Evolutionary conservation across 441 rosid genomes (phyloP), one percentile per base, ranked within the genome.

Genomic region (Isatis lusitanica): DNA sequence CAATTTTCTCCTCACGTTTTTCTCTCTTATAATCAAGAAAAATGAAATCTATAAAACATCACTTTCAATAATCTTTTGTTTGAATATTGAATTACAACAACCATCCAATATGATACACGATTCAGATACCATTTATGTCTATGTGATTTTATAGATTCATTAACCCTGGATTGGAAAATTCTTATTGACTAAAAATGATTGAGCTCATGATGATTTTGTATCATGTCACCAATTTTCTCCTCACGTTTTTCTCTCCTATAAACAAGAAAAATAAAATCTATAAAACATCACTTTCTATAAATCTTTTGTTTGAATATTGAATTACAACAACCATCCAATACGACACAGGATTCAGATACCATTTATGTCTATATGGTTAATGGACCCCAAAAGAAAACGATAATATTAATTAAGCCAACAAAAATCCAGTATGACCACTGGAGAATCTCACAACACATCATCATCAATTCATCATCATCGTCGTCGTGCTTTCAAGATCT

Each of bases 41-140:
- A 10, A 40, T 1, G 55, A 9, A 9, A 6, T 31, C 13, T 18
- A 21, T 3, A 21, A 24, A 70, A 28, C 58, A 43, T 53, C 57
- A 53, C 28, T 42, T 7, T 63, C 63, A 35, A 13, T 36, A 12
- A 11, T 26, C 40, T 35, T 58, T 6, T 30, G 13, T 9, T 24
- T 48, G 58, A 56, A 15, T 51, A 65, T 28, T 46, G 15, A 65
- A 38, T 57, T 36, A 35, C 66, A 61, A 61, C 72, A 17, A 66
- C 72, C 15, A 74, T 56, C 60, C 52, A 65, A 73, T 46, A 47
- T 66, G 43, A 66, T 44, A 57, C 58, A 73, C 65, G 61, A 56
- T 12, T 73, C 10, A 56, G 26, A 73, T 55, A 7, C 71, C 21
- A 65, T n/a, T 36, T 65, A 46, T 15, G 39, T 53, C 10, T 56